Evolutionary conservation across 257 asterid genomes (phyloP), one percentile per base, ranked within the genome.

Genomic region (Salvia rosmarinus): DNA sequence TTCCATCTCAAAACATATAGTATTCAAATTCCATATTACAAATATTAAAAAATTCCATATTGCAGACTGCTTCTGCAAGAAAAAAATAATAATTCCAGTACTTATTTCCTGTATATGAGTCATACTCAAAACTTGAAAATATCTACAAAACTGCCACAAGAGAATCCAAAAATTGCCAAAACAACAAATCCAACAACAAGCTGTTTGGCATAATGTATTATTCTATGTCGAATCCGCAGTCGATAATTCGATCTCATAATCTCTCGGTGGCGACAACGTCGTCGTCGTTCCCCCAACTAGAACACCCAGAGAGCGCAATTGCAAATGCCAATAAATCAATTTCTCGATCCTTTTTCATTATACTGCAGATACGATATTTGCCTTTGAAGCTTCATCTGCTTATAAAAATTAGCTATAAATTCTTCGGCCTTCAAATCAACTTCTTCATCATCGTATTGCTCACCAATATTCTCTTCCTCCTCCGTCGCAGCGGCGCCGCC

Each of bases 371-470:
- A 75, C 6, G 81, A 77, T 20, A 82, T 62, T 54, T 80, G 81
- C 67, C 82, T 74, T 37, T 92, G 96, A 57, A 92, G 71, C 82
- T 85, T 90, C 77, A 92, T 89, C 44, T 92, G 91, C 39, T 83
- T 68, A 70, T 86, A 84, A 70, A 92, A 92, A 52, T 77, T 85
- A 0, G 95, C 86, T 12, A 92, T 92, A 67, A 92, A 92, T 81
- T 86, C 75, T 72, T 88, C 98, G 12, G 96, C 98, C 73, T 84
- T 92, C 78, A 59, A 20, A 84, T 92, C 96, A 67, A 90, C 87
- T 23, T 62, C 96, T 17, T 85, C 90, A 2, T 81, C 94, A 21
- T 25, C 30, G 30, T 35, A 21, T 11, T 9, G 23, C 13, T 25
- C 76, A 0, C 9, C 75, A 11, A 17, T 4, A 8, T 67, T 49